Percentiles rank a stretch among this genome's conserved stretches.
phyloP scores from a whole-genome alignment of 495 filamentous ascomycete species.

The Letharia lupina region DNA sequence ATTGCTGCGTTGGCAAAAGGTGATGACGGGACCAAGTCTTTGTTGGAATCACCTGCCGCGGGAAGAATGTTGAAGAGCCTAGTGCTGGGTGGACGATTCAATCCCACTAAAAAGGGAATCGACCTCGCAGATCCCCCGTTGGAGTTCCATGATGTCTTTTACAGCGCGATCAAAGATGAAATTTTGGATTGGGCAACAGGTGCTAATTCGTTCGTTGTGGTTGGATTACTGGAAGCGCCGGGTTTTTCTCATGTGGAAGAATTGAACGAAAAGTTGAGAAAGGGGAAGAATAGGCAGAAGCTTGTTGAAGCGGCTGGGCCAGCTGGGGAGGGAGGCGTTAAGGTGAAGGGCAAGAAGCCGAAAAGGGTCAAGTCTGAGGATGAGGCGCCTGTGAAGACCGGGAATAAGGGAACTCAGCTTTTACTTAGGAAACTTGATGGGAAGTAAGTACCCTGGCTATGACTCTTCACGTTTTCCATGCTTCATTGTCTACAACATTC shows the following conservation, averaged over 20 bases:
- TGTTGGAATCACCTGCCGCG: conserved; percentile 49
- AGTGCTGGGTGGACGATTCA: conserved; percentile 77
- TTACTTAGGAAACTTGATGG: conserved; percentile 25
- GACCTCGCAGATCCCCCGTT: conserved; percentile 66
- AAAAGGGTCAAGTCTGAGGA: conserved; percentile 33
- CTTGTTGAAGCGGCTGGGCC: conserved; percentile 40
- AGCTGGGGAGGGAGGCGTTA: background rate
- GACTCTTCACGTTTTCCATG: background rate
- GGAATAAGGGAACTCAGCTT: conserved; percentile 35
- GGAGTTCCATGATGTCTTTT: conserved; percentile 69
- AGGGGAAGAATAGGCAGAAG: conserved; percentile 42
- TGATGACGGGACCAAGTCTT: conserved; percentile 41
- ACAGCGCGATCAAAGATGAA: conserved; percentile 62
- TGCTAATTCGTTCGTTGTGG: conserved; percentile 68
- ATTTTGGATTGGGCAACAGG: conserved; percentile 82
- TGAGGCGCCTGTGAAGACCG: conserved; percentile 20
- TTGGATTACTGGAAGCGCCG: conserved; percentile 69
- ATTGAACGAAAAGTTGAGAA: conserved; percentile 55
- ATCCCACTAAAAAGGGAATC: conserved; percentile 57
- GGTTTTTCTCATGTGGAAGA: conserved; percentile 62
- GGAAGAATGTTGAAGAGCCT: conserved; percentile 87
- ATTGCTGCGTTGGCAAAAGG: conserved; percentile 61
- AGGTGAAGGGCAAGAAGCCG: conserved; percentile 34
- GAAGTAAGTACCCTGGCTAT: background rate
- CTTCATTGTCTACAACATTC: background rate